Evolutionary conservation across 83 land plant genomes (phyloP), one percentile per base, ranked within the genome.

Genomic region (Larix sibirica): DNA sequence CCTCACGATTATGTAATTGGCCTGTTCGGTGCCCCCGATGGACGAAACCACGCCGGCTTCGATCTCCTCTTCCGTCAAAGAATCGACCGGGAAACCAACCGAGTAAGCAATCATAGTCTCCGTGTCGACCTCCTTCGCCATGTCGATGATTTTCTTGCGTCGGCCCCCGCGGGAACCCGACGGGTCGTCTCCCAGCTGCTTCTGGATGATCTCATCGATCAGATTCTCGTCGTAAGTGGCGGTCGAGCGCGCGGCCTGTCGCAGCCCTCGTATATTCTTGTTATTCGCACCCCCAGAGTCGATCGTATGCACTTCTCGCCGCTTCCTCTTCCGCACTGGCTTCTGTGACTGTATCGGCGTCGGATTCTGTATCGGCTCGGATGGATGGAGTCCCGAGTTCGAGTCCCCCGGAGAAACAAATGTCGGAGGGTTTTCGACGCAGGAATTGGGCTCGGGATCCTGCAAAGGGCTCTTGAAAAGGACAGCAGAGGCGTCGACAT

Each of bases 1-100:
- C 64, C 98, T 83, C n/a, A 96, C 95, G 18, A 93, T 84, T 33
- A 94, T 94, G 80, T 97, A 97, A 80, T 96, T 94, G 36, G 87
- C 89, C 93, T 97, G 99, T 63, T 96, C 98, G 60, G 65, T 44
- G 6, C 95, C 96, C 42, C 96, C 95, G 60, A 94, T n/a, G 3
- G 50, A 60, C 8, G 87, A 33, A 23, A 97, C 91, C 36, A 97
- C 99, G 59, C 87, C 85, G 16, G 95, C 90, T 66, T 94, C 90
- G 80, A 91, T 88, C 83, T 94, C 96, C 79, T 94, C 94, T 42
- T 91, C 96, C 6, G 90, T 85, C 6, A 94, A 85, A 18, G 89
- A 92, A 61, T 91, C 92, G 14, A 66, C 79, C 0, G 96, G 90
- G 63, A 94, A 93, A 1, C 96, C 94, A 2, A 85, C 90, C 0